A percentile compares a stretch with the other conserved stretches of the same genome.
Conservation (phyloP, 768 basidiomycete genomes). For the Lepiota brunneoincarnata region DNA sequence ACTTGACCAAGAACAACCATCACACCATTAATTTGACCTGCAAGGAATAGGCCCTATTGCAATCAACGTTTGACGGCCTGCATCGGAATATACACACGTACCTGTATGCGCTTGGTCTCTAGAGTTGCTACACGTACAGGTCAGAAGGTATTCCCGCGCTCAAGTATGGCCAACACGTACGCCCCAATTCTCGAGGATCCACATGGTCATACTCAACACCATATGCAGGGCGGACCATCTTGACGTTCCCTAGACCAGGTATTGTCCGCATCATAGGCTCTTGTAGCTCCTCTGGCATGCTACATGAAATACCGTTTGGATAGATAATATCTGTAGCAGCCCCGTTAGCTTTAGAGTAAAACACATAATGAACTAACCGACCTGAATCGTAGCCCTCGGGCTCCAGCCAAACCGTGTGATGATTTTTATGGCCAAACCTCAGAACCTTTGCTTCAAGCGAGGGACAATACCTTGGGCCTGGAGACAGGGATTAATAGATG, state of each 20-base stretch:
- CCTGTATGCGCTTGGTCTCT: constrained; percentile 82
- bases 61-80: not conserved
- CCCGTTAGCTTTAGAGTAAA: not conserved
- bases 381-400: constrained; percentile 91
- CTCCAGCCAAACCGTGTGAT: constrained; percentile 84
- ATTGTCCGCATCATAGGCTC: constrained; percentile 82
- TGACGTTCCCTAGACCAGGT: constrained; percentile 79
- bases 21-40: constrained; percentile 85
- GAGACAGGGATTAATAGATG: not conserved
- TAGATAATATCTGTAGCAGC: constrained; percentile 69
- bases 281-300: constrained; percentile 84
- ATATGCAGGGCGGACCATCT: constrained; percentile 83
- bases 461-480: constrained; percentile 90
- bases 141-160: not conserved
- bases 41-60: constrained; percentile 74
- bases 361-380: constrained; percentile 21
- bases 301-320: constrained; percentile 87
- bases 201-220: constrained; percentile 93
- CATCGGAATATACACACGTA: constrained; percentile 18
- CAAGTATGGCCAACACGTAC: constrained; percentile 38
- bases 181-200: constrained; percentile 75
- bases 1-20: not conserved
- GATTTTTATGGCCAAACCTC: constrained; percentile 68
- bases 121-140: constrained; percentile 55
- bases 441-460: constrained; percentile 86